phyloP scores from a whole-genome alignment of 2,329 filamentous ascomycete genomes.

The Coleophoma cylindrospora region DNA sequence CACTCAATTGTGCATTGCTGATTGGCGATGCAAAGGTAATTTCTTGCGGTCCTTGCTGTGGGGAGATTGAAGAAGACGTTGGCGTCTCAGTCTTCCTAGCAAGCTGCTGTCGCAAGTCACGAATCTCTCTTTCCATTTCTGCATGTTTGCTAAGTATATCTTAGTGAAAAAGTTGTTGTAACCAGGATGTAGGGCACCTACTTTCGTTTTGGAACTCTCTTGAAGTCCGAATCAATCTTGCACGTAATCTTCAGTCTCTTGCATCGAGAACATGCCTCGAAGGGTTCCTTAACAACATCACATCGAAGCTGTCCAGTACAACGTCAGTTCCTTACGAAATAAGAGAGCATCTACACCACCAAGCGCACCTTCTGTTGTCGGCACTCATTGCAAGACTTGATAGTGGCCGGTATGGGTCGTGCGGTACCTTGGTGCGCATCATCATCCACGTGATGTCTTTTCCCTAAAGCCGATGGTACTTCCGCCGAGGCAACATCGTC shows the following conservation, averaged over 20 bases:
- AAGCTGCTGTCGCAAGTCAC: slow-evolving; percentile 42
- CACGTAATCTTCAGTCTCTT: slow-evolving; percentile 57
- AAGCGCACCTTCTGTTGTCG: slow-evolving; percentile 59
- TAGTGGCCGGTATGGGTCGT: neutral
- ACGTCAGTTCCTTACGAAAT: neutral
- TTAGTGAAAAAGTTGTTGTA: neutral
- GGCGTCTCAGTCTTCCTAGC: slow-evolving; percentile 33
- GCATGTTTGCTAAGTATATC: slow-evolving; percentile 48
- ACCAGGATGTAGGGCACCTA: neutral
- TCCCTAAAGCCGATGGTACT: neutral
- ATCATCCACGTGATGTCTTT: neutral
- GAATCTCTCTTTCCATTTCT: slow-evolving; percentile 54
- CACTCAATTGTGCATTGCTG: slow-evolving; percentile 29
- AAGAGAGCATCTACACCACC: neutral
- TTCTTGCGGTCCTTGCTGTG: neutral
- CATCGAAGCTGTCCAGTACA: slow-evolving; percentile 49
- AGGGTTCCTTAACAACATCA: slow-evolving; percentile 61
- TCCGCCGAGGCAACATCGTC: neutral
- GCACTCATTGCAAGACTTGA: slow-evolving; percentile 59
- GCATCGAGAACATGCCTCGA: slow-evolving; percentile 56
- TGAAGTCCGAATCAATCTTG: slow-evolving; percentile 66
- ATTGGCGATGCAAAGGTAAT: slow-evolving; percentile 31
- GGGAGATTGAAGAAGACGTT: neutral
- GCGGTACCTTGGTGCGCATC: neutral
- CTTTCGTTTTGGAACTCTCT: slow-evolving; percentile 57